Evolutionary conservation across 768 basidiomycete species (phyloP).

Genomic region (Sporobolomyces pararoseus): DNA sequence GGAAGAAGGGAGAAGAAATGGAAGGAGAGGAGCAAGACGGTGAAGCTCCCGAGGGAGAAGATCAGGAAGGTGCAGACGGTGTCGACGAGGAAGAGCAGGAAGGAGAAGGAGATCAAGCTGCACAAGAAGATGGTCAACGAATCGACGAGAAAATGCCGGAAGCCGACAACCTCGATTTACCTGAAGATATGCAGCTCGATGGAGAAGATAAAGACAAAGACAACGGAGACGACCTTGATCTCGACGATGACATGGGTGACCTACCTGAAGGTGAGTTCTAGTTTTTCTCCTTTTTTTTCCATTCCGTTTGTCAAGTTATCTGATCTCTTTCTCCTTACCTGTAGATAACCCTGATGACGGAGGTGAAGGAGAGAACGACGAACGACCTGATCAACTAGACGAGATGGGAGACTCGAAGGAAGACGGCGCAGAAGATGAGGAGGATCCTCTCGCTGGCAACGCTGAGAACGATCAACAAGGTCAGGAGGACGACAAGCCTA

Average conservation of each 20-base stretch:
- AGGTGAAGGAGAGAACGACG: constrained; percentile 50
- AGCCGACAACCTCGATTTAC: constrained; percentile 78
- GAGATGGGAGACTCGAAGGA: constrained; percentile 51
- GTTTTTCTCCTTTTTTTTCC: not conserved
- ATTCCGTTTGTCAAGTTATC: too few species aligned
- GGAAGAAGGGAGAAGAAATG: constrained; percentile 46
- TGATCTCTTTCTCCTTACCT: not conserved
- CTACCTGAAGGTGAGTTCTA: constrained; percentile 40
- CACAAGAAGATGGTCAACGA: constrained; percentile 57
- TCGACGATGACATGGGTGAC: constrained; percentile 43
- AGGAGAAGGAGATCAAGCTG: constrained; percentile 53
- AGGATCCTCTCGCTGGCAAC: constrained; percentile 68
- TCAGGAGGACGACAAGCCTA: constrained; percentile 49
- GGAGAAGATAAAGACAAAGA: constrained; percentile 46
- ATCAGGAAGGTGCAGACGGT: constrained; percentile 31
- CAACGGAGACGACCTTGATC: constrained; percentile 45
- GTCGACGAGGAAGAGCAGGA: constrained; percentile 29
- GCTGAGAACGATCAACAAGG: constrained; percentile 68
- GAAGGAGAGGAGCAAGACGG: constrained; percentile 43
- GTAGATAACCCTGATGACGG: constrained; percentile 5
- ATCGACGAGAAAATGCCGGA: constrained; percentile 75
- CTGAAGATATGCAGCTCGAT: constrained; percentile 72
- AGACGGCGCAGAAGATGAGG: constrained; percentile 49
- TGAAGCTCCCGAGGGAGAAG: constrained; percentile 18
- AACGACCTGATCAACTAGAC: constrained; percentile 50